Evolutionary conservation across 2,329 filamentous ascomycete genomes (phyloP).

Genomic region (Neoarthrinium moseri): DNA sequence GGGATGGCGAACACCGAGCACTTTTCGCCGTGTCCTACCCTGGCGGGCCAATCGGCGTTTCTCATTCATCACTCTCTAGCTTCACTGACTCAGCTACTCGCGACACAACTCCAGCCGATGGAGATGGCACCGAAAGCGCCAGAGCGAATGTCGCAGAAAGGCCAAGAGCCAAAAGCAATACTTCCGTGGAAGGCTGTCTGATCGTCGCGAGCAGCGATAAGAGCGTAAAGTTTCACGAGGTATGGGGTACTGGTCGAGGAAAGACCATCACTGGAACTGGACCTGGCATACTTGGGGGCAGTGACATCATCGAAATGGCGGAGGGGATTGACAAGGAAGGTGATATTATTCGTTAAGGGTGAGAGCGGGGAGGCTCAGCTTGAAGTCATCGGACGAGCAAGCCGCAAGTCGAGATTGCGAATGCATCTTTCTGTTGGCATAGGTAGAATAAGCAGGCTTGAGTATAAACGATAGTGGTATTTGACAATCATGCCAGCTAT

Average conservation of each 20-base stretch:
- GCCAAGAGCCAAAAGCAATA: conserved; percentile 48
- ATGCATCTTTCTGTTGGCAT: too few relatives aligned
- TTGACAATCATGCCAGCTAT: too few relatives aligned
- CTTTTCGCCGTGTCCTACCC: conserved; percentile 88
- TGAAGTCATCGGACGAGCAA: too few relatives aligned
- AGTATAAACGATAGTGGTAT: too few relatives aligned
- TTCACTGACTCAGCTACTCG: too few relatives aligned
- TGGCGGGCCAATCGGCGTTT: conserved; percentile 31
- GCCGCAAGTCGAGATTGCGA: too few relatives aligned
- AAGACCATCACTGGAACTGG: conserved; percentile 50
- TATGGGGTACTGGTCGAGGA: conserved; percentile 68
- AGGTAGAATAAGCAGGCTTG: too few relatives aligned
- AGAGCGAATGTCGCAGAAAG: conserved; percentile 29
- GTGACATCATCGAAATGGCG: conserved; percentile 78
- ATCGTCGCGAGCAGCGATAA: conserved; percentile 90
- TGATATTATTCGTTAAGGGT: conserved; percentile 65
- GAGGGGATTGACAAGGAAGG: conserved; percentile 77
- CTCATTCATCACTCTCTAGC: too few relatives aligned
- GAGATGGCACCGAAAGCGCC: conserved; percentile 45
- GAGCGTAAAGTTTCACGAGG: conserved; percentile 92
- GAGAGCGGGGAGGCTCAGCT: background rate
- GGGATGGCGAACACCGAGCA: conserved; percentile 75
- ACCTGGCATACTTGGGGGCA: conserved; percentile 71
- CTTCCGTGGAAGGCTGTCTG: conserved; percentile 71
- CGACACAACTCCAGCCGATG: too few relatives aligned